Evolutionary conservation across 805 yeast species (phyloP).

Genomic region (Zygosaccharomyces lentus): DNA sequence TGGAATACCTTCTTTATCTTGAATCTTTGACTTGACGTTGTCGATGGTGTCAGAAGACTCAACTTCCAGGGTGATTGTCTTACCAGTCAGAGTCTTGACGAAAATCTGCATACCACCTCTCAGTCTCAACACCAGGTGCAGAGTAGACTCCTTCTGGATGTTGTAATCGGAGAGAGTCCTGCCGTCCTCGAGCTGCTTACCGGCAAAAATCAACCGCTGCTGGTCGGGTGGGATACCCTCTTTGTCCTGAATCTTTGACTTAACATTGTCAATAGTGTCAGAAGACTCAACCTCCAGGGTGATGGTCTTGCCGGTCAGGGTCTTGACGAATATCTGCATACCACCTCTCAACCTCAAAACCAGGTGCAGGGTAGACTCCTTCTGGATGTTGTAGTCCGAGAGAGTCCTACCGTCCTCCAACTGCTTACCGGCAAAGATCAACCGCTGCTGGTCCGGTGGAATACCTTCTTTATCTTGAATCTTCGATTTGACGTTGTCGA

Average conservation of each 20-base stretch:
- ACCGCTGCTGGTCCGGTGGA: constrained; percentile 95
- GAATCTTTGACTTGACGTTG: constrained; percentile 78
- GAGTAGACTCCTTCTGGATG: constrained; percentile 67
- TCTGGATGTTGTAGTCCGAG: constrained; percentile 92
- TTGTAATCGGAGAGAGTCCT: constrained; percentile 69
- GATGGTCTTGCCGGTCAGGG: constrained; percentile 96
- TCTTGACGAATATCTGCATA: constrained; percentile 94
- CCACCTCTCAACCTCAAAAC: constrained; percentile 86
- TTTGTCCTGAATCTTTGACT: constrained; percentile 69
- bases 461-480: constrained; percentile 96
- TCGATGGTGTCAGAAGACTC: constrained; percentile 95
- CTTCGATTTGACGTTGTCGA: constrained; percentile 92
- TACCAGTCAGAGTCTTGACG: constrained; percentile 96
- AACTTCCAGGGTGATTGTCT: constrained; percentile 92
- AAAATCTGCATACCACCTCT: constrained; percentile 92
- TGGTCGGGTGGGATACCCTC: constrained; percentile 73
- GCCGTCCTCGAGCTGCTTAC: constrained; percentile 69
- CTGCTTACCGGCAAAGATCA: constrained; percentile 95
- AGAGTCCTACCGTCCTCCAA: constrained; percentile 93
- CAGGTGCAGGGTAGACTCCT: constrained; percentile 83
- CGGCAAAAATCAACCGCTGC: constrained; percentile 65
- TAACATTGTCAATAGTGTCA: constrained; percentile 91
- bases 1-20: constrained; percentile 69
- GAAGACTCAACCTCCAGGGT: constrained; percentile 93
- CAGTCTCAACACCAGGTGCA: constrained; percentile 72